Evolutionary conservation across 192 early-diverging fungal species (phyloP).

Genomic region (Glomus cerebriforme): DNA sequence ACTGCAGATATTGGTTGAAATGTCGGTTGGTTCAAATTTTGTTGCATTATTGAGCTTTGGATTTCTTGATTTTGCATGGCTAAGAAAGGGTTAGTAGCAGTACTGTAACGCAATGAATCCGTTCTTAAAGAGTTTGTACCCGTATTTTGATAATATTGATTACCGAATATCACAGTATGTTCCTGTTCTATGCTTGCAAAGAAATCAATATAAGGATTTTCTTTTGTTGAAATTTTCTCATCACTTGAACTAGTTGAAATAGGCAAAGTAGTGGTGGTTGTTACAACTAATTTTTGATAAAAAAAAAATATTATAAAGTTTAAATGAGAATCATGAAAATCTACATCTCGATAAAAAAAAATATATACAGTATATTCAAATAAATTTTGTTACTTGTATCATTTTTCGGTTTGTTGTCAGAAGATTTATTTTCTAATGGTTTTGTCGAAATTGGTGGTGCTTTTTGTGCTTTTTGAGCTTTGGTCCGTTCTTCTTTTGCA

Average conservation of each 20-base stretch:
- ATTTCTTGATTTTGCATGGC: constrained; percentile 40
- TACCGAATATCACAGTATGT: constrained; percentile 41
- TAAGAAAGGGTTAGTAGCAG: constrained; percentile 26
- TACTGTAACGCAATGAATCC: constrained; percentile 21
- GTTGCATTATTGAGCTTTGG: constrained; percentile 38
- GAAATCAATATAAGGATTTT: constrained; percentile 47
- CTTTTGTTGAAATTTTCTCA: constrained; percentile 31
- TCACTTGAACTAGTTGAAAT: not conserved
- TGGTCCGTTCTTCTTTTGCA: constrained; percentile 21
- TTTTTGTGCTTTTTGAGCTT: not conserved
- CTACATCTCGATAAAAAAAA: too few relatives aligned
- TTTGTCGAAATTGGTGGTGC: not conserved
- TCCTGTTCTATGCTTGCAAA: constrained; percentile 48
- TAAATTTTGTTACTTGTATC: not conserved
- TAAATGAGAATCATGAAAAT: not conserved
- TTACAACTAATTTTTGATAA: not conserved
- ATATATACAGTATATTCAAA: too few relatives aligned
- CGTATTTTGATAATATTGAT: constrained; percentile 34
- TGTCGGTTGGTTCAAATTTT: constrained; percentile 25
- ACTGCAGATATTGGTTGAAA: constrained; percentile 37
- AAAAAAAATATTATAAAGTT: not conserved
- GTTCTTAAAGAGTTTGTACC: not conserved
- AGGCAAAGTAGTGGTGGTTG: not conserved
- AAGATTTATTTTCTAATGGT: not conserved
- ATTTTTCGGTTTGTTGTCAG: not conserved